Conservation (phyloP, 495 filamentous ascomycete genomes). For the Daldinia loculata region DNA sequence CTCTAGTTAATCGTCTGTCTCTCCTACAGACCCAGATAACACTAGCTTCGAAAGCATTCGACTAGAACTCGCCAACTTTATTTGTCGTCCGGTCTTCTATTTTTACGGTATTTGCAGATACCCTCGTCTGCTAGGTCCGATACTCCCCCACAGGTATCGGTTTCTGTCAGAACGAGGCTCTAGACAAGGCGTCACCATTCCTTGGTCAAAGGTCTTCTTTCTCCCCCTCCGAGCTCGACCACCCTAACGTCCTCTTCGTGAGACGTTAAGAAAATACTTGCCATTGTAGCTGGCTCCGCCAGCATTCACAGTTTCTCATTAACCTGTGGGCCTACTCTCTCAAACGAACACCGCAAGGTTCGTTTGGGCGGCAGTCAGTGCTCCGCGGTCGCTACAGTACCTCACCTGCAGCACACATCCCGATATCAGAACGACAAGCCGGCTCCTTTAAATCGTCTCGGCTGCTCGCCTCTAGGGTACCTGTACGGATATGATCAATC, state of each 20-base stretch:
- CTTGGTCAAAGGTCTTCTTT: slow-evolving; percentile 80
- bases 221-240: slow-evolving; percentile 83
- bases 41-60: slow-evolving; percentile 53
- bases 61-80: slow-evolving; percentile 17
- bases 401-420: slow-evolving; percentile 36
- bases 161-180: slow-evolving; percentile 76
- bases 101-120: slow-evolving; percentile 63
- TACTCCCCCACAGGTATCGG: slow-evolving; percentile 88
- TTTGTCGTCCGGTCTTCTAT: slow-evolving; percentile 6
- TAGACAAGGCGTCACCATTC: slow-evolving; percentile 80
- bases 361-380: slow-evolving; percentile 85
- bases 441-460: slow-evolving; percentile 1
- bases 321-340: slow-evolving; percentile 95
- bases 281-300: slow-evolving; percentile 66
- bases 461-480: slow-evolving; percentile 32
- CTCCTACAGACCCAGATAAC: slow-evolving; percentile 85
- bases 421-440: slow-evolving; percentile 30
- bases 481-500: slow-evolving; percentile 78
- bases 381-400: slow-evolving; percentile 61
- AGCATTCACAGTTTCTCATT: slow-evolving; percentile 58
- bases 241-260: slow-evolving; percentile 77
- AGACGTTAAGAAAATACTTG: slow-evolving; percentile 58
- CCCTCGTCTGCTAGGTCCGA: slow-evolving; percentile 92
- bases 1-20: slow-evolving; percentile 22
- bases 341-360: slow-evolving; percentile 87